These are phyloP conservation scores for Botrytis tulipae DNA, from an alignment of 2,329 filamentous ascomycete species.

Conservation along the genomic window DNA sequence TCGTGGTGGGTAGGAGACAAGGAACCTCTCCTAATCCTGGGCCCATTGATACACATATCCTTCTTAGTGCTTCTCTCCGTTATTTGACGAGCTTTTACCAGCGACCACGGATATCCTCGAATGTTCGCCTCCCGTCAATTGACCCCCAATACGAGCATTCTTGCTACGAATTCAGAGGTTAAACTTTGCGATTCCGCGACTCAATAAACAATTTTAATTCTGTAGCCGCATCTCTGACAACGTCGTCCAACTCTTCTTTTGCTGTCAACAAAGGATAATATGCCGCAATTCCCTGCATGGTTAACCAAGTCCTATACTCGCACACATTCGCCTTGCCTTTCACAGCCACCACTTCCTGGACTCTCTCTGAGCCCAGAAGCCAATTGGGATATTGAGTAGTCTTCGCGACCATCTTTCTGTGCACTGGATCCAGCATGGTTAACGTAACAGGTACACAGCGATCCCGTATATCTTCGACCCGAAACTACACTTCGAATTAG, in stretches of 20 bases:
- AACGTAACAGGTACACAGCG: constrained; percentile 18
- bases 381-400: constrained; percentile 25
- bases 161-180: not conserved
- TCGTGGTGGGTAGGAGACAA: not conserved
- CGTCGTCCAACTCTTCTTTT: constrained; percentile 24
- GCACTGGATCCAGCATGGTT: constrained; percentile 27
- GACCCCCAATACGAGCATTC: not conserved
- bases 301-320: constrained; percentile 30
- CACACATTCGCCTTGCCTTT: constrained; percentile 24
- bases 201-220: constrained; percentile 19
- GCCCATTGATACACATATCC: not conserved
- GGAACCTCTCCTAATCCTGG: not conserved
- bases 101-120: not conserved
- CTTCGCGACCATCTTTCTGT: constrained; percentile 24
- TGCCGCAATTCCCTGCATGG: constrained; percentile 27
- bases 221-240: constrained; percentile 12
- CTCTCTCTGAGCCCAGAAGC: constrained; percentile 28
- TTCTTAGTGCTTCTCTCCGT: not conserved
- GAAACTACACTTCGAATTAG: constrained; percentile 2
- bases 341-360: constrained; percentile 30
- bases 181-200: not conserved
- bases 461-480: constrained; percentile 8
- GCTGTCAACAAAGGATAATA: constrained; percentile 29
- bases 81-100: not conserved
- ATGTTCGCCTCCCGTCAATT: not conserved